Evolutionary conservation across 108 stramenopile genomes (phyloP), one percentile per base, ranked within the genome.

Genomic region (Cyclotella atomus): DNA sequence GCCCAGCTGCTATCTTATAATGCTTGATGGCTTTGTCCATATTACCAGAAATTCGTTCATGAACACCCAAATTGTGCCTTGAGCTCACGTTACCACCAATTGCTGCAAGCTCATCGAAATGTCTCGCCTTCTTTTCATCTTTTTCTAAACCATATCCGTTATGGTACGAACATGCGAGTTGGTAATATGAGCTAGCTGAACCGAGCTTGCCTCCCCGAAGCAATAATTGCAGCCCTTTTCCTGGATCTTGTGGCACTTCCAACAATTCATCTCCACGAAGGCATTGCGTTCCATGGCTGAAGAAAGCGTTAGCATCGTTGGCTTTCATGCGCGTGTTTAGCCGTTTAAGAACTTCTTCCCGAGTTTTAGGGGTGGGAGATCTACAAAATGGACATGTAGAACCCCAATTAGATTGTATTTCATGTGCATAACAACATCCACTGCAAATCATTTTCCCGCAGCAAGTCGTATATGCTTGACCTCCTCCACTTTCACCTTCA

Each of bases 21-120:
- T 72, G 71, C 20, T 34, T 69, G 16, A 55, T 32, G 4, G 68
- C 68, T 9, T 54, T 28, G 15, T 56, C 24, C 3, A 15, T 30
- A 72, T 72, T 72, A 34, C 38, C 60, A 3, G 59, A 16, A 6
- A 20, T 2, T 29, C 2, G 3, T 6, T 62, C 50, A 2, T 16
- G 5, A 47, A 6, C 12, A 14, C 60, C 60, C n/a, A 72, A 60
- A 44, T 72, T 62, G 20, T 64, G n/a, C 41, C 71, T 72, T 62
- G 71, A 36, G 2, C 12, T 35, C 4, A 44, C 60, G 33, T 72
- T 19, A 2, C 59, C 71, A 5, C 43, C 47, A 5, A 72, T 72
- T 3, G 71, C 71, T 50, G 71, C 71, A 20, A 72, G n/a, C 38
- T 72, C 59, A 34, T 43, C 61, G 21, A 50, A 62, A 36, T 72